A percentile compares a stretch with the other conserved stretches of the same genome.
These are phyloP conservation scores for Dactylorhiza incarnata DNA, from an alignment of 106 monocot genomes.

Conservation along the genomic window DNA sequence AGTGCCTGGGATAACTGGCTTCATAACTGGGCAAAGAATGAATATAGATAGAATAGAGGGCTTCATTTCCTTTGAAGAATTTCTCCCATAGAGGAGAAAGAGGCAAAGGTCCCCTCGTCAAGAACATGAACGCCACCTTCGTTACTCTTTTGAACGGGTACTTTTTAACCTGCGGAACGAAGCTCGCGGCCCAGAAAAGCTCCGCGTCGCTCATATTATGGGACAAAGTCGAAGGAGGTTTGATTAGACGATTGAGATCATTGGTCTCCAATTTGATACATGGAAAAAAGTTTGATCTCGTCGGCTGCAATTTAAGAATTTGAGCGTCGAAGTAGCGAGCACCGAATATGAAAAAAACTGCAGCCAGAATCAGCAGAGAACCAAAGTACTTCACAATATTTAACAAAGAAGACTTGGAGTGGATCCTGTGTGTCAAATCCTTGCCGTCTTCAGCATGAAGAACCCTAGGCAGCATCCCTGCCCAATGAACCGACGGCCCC, in stretches of 20 bases:
- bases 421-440: background rate
- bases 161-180: slow-evolving; percentile 6
- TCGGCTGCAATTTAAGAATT: background rate
- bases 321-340: background rate
- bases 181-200: slow-evolving; percentile 18
- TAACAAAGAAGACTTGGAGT: background rate
- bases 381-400: background rate
- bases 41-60: slow-evolving; percentile 14
- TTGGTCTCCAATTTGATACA: slow-evolving; percentile 7
- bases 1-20: slow-evolving; percentile 6
- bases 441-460: background rate
- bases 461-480: slow-evolving; percentile 6
- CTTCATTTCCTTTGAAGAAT: slow-evolving; percentile 18
- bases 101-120: slow-evolving; percentile 22
- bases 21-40: slow-evolving; percentile 19
- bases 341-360: background rate
- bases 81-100: slow-evolving; percentile 18
- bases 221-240: slow-evolving; percentile 10
- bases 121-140: slow-evolving; percentile 26
- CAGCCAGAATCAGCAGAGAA: background rate
- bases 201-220: slow-evolving; percentile 20
- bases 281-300: slow-evolving; percentile 5
- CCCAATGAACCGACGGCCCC: background rate
- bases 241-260: background rate
- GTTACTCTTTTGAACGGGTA: slow-evolving; percentile 13